phyloP scores from a whole-genome alignment of 139 green algal species.

The Desmodesmus armatus region DNA sequence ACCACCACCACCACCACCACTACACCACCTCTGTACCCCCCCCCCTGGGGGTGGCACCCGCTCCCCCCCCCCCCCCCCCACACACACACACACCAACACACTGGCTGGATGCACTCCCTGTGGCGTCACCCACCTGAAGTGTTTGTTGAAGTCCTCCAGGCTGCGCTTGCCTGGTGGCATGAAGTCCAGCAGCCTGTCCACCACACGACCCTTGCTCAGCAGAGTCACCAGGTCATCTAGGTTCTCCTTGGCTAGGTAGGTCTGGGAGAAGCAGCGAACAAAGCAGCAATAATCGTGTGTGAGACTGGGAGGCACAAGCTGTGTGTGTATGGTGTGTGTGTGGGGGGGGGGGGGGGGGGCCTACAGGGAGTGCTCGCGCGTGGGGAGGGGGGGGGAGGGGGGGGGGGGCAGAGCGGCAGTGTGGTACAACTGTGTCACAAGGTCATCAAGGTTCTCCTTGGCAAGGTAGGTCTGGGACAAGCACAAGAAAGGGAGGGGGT shows the following conservation, averaged over 20 bases:
- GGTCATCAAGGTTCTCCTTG: slow-evolving; percentile 73
- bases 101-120: too few species aligned
- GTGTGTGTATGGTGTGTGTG: too few species aligned
- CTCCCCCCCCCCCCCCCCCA: too few species aligned
- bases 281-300: background rate
- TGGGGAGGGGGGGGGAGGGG: background rate
- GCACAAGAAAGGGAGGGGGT: background rate
- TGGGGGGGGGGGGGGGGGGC: too few species aligned
- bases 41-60: too few species aligned
- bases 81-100: too few species aligned
- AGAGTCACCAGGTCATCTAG: slow-evolving; percentile 89
- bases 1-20: too few species aligned
- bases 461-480: slow-evolving; percentile 27
- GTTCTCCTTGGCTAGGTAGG: slow-evolving; percentile 38
- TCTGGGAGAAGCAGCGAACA: background rate
- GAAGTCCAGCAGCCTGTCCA: slow-evolving; percentile 89
- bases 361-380: too few species aligned
- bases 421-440: slow-evolving; percentile 82
- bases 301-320: background rate
- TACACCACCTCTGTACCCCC: too few species aligned
- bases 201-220: slow-evolving; percentile 87
- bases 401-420: background rate
- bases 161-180: slow-evolving; percentile 90
- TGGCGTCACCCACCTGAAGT: too few species aligned
- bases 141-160: slow-evolving; percentile 75